These are phyloP conservation scores for Keqinozyma sinolaborantium DNA, from an alignment of 1,139 yeast genomes.

Conservation along the genomic window DNA sequence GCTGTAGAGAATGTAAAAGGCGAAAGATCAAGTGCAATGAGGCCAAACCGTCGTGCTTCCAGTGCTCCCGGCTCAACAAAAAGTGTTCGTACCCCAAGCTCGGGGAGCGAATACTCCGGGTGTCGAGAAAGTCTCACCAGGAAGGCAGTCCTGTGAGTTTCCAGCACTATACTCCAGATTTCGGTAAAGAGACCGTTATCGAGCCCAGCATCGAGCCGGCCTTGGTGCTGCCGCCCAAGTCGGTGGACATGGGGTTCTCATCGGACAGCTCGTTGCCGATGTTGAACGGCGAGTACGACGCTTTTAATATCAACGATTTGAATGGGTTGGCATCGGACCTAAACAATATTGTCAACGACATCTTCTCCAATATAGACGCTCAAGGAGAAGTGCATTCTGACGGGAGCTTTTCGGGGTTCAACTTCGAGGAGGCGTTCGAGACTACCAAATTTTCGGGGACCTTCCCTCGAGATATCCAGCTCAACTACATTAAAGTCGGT, in stretches of 20 bases:
- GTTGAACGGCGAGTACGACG: too few species aligned
- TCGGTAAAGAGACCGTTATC: too few species aligned
- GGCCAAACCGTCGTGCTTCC: constrained; percentile 53
- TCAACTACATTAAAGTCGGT: constrained; percentile 33
- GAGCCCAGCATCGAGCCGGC: too few species aligned
- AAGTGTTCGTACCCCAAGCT: constrained; percentile 29
- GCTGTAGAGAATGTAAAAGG: constrained; percentile 40
- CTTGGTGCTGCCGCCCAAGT: too few species aligned
- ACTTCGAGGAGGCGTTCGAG: neutral
- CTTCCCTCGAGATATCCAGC: constrained; percentile 28
- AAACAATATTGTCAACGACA: constrained; percentile 39
- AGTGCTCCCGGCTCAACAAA: constrained; percentile 31
- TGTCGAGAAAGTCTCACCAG: constrained; percentile 20
- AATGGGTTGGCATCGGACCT: constrained; percentile 37
- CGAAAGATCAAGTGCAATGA: constrained; percentile 55
- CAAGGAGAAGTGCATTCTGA: constrained; percentile 11
- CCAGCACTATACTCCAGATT: too few species aligned
- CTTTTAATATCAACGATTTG: constrained; percentile 33
- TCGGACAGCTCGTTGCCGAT: too few species aligned
- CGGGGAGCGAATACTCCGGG: constrained; percentile 30
- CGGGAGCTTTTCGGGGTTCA: neutral
- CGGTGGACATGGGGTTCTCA: too few species aligned
- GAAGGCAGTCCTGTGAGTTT: constrained; percentile 15
- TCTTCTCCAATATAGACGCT: constrained; percentile 34
- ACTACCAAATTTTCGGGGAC: too few species aligned